These are phyloP conservation scores for Cerrena zonata DNA, from an alignment of 1,284 basidiomycete genomes.

Conservation along the genomic window DNA sequence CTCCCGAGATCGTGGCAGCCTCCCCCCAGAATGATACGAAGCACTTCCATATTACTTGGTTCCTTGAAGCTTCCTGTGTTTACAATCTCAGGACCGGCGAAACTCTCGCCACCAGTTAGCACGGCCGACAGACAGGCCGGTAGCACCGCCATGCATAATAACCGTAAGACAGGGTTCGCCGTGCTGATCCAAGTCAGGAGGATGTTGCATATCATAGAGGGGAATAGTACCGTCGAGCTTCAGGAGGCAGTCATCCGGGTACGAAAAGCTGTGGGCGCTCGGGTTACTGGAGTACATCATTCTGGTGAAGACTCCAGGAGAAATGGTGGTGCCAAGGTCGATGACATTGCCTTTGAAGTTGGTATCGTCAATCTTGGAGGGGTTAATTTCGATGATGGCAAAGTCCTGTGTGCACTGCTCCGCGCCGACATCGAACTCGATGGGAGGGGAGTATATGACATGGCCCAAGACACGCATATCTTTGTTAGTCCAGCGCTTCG, in stretches of 20 bases:
- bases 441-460: conserved; percentile 24
- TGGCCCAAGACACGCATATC: conserved; percentile 25
- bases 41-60: no score
- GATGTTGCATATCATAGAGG: conserved; percentile 5
- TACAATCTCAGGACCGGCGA: no score
- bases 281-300: no score
- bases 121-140: conserved; percentile 24
- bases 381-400: conserved; percentile 14
- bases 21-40: no score
- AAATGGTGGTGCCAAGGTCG: conserved; percentile 3
- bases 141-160: conserved; percentile 19
- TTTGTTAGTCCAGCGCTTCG: conserved; percentile 17
- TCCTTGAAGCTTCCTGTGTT: no score
- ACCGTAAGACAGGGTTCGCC: conserved; percentile 26
- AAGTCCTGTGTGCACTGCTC: conserved; percentile 13
- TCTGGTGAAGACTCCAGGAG: no score
- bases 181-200: conserved; percentile 23
- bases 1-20: no score
- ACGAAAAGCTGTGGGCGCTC: conserved; percentile 26
- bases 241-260: conserved; percentile 19
- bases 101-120: no score
- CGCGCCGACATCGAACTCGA: conserved; percentile 6
- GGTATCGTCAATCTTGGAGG: conserved; percentile 15
- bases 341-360: conserved; percentile 17
- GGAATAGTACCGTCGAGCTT: neutral